These are phyloP conservation scores for Austroboletus eburneus DNA, from an alignment of 768 basidiomycete species.

Conservation along the genomic window DNA sequence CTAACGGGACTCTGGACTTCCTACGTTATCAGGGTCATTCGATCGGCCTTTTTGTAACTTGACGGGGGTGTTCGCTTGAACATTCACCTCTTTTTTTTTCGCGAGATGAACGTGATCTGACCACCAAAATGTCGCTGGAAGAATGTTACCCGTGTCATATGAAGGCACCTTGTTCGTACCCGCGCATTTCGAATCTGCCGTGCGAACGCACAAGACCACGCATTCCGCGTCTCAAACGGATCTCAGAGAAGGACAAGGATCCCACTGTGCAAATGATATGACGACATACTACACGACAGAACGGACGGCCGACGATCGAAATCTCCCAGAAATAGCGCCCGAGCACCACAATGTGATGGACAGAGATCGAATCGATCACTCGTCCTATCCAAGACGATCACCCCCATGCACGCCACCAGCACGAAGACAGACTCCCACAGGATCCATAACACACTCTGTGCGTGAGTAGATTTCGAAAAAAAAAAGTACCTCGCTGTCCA, in stretches of 20 bases:
- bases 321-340: slow-evolving; percentile 9
- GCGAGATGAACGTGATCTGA: slow-evolving; percentile 4
- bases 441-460: slow-evolving; percentile 2
- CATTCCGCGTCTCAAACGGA: too few species aligned
- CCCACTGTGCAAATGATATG: slow-evolving; percentile 4
- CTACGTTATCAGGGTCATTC: slow-evolving; percentile 9
- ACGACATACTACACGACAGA: background rate
- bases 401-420: slow-evolving; percentile 1
- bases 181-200: slow-evolving; percentile 12
- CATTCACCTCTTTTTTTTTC: too few species aligned
- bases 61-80: too few species aligned
- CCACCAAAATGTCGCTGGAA: slow-evolving; percentile 1
- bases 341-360: background rate
- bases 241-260: background rate
- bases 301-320: background rate
- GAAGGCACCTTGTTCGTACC: slow-evolving; percentile 13
- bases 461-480: slow-evolving; percentile 17
- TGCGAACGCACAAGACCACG: too few species aligned
- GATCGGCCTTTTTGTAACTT: background rate
- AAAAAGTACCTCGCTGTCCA: background rate
- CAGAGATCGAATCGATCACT: slow-evolving; percentile 3
- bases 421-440: slow-evolving; percentile 19
- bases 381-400: slow-evolving; percentile 9
- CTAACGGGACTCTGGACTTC: background rate
- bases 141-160: slow-evolving; percentile 6